Base-by-base conservation (phyloP, 1,284 basidiomycete genomes). In the Cryptococcus sp. region DNA sequence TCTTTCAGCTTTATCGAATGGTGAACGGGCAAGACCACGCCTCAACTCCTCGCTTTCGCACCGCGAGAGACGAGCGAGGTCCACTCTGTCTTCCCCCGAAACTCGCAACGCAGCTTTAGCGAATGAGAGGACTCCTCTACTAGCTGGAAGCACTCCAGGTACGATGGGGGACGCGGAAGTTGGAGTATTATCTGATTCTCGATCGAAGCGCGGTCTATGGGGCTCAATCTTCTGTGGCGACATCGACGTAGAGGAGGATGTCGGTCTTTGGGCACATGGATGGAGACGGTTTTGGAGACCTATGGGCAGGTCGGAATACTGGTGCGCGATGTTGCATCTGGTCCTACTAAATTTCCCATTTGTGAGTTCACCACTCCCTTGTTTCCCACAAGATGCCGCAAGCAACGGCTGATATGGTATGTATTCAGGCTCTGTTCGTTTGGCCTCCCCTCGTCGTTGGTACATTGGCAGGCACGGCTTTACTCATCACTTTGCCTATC, bases 401-500 rank as follows among this genome's bases (percentile, higher is more conserved):
- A 34, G 22, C 34, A 37, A 38, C 13, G 13, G 19, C 38, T 50
- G 38, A 50, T 29, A 11, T 34, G 11, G n/a, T 50, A 7, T n/a
- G n/a, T n/a, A 17, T 37, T 3, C 63, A 77, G 75, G 73, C 72
- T 16, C 55, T 79, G 15, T 52, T 77, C 23, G 52, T 77, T 10
- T 77, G 76, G 76, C 77, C 76, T 10, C 61, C 63, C 20, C 65
- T 79, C 16, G 60, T 78, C 5, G 72, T 61, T 3, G 76, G 76
- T 17, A 77, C 76, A 17, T 63, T 79, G 20, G 72, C 68, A 23
- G 77, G 76, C 4, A 78, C 76, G 10, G 75, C 67, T 1, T 64
- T 79, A 15, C 68, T 79, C 23, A 73, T 79, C 62, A 77, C 75
- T 3, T 59, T 79, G 2, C 77, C 77, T 2, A 61, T 79, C 26